A percentile compares a stretch with the other conserved stretches of the same genome.
Conservation (phyloP, 352 stramenopile genomes). For the Pythium brassicae region DNA sequence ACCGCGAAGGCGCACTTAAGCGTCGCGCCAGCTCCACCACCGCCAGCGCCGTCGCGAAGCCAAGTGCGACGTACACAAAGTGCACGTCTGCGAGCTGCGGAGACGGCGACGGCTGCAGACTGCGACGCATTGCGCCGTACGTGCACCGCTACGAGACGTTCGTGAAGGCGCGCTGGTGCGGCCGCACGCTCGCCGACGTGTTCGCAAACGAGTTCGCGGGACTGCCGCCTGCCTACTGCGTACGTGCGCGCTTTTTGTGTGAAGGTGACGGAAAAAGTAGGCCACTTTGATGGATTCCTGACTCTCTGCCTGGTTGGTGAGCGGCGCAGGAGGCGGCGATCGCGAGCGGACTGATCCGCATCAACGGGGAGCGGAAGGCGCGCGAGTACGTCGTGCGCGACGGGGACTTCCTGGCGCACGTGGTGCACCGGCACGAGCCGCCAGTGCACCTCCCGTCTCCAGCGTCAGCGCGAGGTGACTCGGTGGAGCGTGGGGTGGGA, state of each 20-base stretch:
- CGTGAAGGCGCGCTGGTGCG: slow-evolving; percentile 90
- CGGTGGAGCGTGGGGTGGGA: too few relatives aligned
- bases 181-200: slow-evolving; percentile 76
- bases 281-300: too few relatives aligned
- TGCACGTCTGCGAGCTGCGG: slow-evolving; percentile 27
- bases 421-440: slow-evolving; percentile 93
- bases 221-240: slow-evolving; percentile 39
- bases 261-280: background rate
- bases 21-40: background rate
- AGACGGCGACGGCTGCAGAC: slow-evolving; percentile 10
- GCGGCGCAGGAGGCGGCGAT: slow-evolving; percentile 60
- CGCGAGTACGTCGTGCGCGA: slow-evolving; percentile 67
- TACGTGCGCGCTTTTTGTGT: slow-evolving; percentile 1
- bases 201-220: slow-evolving; percentile 61
- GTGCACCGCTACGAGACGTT: slow-evolving; percentile 89
- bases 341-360: slow-evolving; percentile 74
- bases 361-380: slow-evolving; percentile 64
- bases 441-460: slow-evolving; percentile 47
- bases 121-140: slow-evolving; percentile 82
- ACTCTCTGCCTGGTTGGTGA: too few relatives aligned
- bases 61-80: slow-evolving; percentile 9
- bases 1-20: slow-evolving; percentile 8
- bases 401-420: slow-evolving; percentile 87
- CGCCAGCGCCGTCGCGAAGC: slow-evolving; percentile 7
- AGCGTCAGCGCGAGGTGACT: background rate